Conservation (phyloP, 805 yeast species). For the Candida krabiensis region DNA sequence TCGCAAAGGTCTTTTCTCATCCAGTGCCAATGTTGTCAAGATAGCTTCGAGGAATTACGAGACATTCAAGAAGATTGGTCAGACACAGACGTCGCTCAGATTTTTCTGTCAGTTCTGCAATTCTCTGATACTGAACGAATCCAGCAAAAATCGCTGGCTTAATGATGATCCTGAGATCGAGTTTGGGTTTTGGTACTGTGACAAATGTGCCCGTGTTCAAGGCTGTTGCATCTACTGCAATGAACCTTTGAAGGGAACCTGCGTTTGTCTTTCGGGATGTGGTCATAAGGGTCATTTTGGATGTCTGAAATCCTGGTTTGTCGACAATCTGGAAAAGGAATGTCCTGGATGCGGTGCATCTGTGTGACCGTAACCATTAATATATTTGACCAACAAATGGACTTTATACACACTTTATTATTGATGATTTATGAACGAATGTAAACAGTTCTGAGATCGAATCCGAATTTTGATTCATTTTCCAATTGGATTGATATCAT, state of each 20-base stretch:
- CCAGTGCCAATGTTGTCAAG: conserved; percentile 58
- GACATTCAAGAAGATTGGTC: conserved; percentile 35
- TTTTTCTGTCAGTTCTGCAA: conserved; percentile 65
- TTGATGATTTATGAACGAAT: too few relatives aligned
- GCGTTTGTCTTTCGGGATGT: conserved; percentile 61
- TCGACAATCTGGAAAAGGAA: conserved; percentile 57
- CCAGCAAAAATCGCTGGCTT: conserved; percentile 34
- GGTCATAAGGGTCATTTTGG: conserved; percentile 88
- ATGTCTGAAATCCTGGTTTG: conserved; percentile 78
- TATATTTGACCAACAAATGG: too few relatives aligned
- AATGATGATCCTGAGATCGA: conserved; percentile 29
- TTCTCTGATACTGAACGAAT: conserved; percentile 58
- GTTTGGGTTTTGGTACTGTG: conserved; percentile 87
- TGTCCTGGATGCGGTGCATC: conserved; percentile 77
- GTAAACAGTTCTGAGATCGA: too few relatives aligned
- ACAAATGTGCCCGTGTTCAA: conserved; percentile 57
- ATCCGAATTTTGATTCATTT: conserved; percentile 8
- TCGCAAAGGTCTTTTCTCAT: conserved; percentile 49
- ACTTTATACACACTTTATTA: too few relatives aligned
- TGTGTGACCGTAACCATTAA: not conserved
- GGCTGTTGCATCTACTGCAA: conserved; percentile 78
- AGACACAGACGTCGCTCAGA: conserved; percentile 43
- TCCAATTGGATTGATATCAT: conserved; percentile 40
- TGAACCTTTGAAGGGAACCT: conserved; percentile 71
- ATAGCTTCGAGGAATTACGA: conserved; percentile 31